These are phyloP conservation scores for Raffaelea arxii DNA, from an alignment of 2,329 filamentous ascomycete species.

Conservation along the genomic window DNA sequence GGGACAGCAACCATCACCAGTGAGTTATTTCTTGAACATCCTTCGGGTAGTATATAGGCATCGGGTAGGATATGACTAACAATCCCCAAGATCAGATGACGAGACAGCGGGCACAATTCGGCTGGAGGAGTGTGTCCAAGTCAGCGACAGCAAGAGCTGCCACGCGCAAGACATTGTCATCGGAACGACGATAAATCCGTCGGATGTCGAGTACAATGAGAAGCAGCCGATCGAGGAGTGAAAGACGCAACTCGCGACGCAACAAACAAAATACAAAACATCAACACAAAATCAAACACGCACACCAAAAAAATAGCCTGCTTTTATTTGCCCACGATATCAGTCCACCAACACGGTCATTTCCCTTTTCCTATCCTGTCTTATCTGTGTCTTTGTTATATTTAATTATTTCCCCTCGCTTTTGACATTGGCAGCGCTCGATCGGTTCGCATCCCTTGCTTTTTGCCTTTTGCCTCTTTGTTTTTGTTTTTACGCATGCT, in stretches of 20 bases:
- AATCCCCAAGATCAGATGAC: too few species aligned
- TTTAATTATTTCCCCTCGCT: neutral
- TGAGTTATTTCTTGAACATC: conserved; percentile 8
- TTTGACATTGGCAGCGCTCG: neutral
- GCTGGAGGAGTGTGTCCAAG: too few species aligned
- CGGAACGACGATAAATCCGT: too few species aligned
- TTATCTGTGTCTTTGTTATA: neutral
- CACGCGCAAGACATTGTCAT: too few species aligned
- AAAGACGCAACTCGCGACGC: too few species aligned
- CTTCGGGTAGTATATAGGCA: neutral
- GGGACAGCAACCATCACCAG: conserved; percentile 12
- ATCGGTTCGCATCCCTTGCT: neutral
- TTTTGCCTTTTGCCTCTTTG: neutral
- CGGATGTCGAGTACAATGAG: too few species aligned
- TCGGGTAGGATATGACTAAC: neutral
- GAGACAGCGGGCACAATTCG: too few species aligned
- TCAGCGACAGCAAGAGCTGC: too few species aligned
- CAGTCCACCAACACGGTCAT: too few species aligned
- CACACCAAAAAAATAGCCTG: neutral
- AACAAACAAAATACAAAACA: too few species aligned
- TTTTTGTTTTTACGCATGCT: neutral
- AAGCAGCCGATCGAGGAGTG: too few species aligned
- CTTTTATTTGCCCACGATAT: neutral
- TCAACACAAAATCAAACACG: too few species aligned
- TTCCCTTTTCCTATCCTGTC: neutral